Conservation (phyloP, 106 monocot genomes). For the Allium sativum region DNA sequence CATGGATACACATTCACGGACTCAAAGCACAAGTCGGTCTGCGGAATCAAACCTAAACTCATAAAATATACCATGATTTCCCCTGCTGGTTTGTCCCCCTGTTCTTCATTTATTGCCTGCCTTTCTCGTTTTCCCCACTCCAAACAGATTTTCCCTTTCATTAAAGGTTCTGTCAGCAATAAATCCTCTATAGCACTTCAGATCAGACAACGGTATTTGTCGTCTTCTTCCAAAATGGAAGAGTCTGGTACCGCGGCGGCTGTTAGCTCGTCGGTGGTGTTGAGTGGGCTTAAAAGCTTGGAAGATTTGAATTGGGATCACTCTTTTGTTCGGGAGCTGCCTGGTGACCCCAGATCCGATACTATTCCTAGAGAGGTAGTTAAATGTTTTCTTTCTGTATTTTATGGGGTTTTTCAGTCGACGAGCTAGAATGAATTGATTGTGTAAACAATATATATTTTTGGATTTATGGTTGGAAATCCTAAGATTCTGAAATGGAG, state of each 20-base stretch:
- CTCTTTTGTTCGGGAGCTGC: constrained; percentile 84
- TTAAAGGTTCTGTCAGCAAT: too few species aligned
- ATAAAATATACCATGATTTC: too few species aligned
- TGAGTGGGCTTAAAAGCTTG: constrained; percentile 14
- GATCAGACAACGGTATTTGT: neutral
- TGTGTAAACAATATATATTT: too few species aligned
- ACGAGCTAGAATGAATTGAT: too few species aligned
- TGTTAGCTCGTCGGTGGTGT: constrained; percentile 1
- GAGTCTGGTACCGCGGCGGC: constrained; percentile 12
- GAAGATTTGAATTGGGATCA: constrained; percentile 97
- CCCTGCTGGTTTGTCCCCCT: too few species aligned
- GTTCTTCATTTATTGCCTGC: too few species aligned
- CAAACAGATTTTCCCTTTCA: too few species aligned
- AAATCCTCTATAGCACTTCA: too few species aligned
- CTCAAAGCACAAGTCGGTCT: too few species aligned
- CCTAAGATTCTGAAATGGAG: neutral
- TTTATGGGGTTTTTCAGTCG: neutral
- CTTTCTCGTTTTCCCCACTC: too few species aligned
- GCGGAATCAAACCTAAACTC: too few species aligned
- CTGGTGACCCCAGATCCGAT: constrained; percentile 80
- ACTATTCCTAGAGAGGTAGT: constrained; percentile 60
- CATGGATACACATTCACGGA: too few species aligned
- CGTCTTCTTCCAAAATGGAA: constrained; percentile 6
- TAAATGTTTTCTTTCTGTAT: neutral
- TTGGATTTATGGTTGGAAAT: neutral